Conservation (phyloP, 1,139 yeast genomes). For the Hyphopichia burtonii region DNA sequence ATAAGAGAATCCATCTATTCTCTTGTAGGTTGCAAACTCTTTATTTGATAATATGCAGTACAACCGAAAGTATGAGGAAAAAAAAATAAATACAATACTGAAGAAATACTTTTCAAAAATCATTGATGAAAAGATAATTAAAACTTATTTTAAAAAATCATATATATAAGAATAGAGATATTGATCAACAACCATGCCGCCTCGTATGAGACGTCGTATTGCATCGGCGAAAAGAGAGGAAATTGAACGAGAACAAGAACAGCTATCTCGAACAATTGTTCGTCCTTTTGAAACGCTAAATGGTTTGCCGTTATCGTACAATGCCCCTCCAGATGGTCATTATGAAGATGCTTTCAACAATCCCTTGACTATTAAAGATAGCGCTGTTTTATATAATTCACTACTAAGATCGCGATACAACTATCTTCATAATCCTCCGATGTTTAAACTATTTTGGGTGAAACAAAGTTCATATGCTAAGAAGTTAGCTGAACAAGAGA, state of each 20-base stretch:
- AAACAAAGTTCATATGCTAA: slow-evolving; percentile 51
- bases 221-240: slow-evolving; percentile 48
- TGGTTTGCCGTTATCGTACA: slow-evolving; percentile 69
- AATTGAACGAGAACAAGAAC: slow-evolving; percentile 47
- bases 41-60: background rate
- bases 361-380: slow-evolving; percentile 70
- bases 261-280: slow-evolving; percentile 40
- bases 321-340: slow-evolving; percentile 56
- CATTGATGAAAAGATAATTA: background rate
- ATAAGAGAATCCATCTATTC: background rate
- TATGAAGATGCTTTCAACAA: slow-evolving; percentile 52
- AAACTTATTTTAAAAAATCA: too few relatives aligned
- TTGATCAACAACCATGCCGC: slow-evolving; percentile 26
- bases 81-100: background rate
- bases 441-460: slow-evolving; percentile 83
- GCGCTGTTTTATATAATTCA: slow-evolving; percentile 71
- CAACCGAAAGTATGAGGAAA: background rate
- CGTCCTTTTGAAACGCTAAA: slow-evolving; percentile 69
- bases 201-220: slow-evolving; percentile 47
- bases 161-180: too few relatives aligned
- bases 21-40: background rate
- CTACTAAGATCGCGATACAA: slow-evolving; percentile 71
- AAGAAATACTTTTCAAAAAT: background rate
- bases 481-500: slow-evolving; percentile 37
- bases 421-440: slow-evolving; percentile 65